Conservation (phyloP, 805 yeast genomes). For the Schwanniomyces yamadae region DNA sequence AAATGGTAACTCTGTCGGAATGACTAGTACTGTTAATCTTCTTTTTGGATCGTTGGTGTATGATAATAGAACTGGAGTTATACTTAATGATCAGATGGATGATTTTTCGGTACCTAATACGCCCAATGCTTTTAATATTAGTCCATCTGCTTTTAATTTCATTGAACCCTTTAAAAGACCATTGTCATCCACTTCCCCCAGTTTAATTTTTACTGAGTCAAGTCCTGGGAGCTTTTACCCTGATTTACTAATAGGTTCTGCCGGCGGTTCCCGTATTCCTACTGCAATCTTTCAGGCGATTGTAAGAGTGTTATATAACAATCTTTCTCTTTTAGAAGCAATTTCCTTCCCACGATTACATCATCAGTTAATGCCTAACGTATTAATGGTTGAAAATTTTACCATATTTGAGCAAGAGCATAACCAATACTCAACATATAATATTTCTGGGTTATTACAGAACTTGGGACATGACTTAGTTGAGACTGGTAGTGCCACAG, state of each 20-base stretch:
- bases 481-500: conserved; percentile 37
- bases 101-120: conserved; percentile 77
- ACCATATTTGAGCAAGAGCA: conserved; percentile 35
- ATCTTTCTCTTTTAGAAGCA: conserved; percentile 60
- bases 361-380: conserved; percentile 84
- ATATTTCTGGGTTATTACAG: conserved; percentile 38
- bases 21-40: conserved; percentile 87
- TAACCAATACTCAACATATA: conserved; percentile 35
- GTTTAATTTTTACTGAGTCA: conserved; percentile 51
- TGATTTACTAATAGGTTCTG: conserved; percentile 80
- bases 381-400: conserved; percentile 58
- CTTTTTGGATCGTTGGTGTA: conserved; percentile 80
- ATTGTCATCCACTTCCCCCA: conserved; percentile 78
- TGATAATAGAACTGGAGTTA: conserved; percentile 78
- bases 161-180: conserved; percentile 80
- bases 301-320: conserved; percentile 59
- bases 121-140: conserved; percentile 73
- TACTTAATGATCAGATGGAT: conserved; percentile 91
- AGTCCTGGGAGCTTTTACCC: conserved; percentile 37
- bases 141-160: conserved; percentile 79
- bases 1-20: conserved; percentile 72
- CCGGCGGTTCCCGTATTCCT: conserved; percentile 88
- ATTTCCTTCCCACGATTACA: conserved; percentile 82
- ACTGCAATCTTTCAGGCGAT: conserved; percentile 83
- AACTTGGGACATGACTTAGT: conserved; percentile 37